A percentile compares a stretch with the other conserved stretches of the same genome.
Evolutionary conservation across 208 protist species (phyloP).

Genomic region (Trypanosoma mega): DNA sequence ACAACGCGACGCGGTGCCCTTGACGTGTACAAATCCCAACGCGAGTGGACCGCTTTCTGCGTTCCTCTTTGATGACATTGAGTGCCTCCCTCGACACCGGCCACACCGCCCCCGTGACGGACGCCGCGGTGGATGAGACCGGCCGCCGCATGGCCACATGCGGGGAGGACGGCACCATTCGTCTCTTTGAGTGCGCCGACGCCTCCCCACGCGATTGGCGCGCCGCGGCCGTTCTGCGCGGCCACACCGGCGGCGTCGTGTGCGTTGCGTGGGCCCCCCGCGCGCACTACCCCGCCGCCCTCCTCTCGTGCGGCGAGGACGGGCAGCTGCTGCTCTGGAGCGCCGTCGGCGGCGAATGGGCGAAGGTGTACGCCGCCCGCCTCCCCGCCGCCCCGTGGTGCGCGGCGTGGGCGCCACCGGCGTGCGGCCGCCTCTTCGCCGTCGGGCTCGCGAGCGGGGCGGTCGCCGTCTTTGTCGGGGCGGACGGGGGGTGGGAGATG

Average conservation of each 20-base stretch:
- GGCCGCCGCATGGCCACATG: slow-evolving; percentile 65
- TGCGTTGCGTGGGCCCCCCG: slow-evolving; percentile 79
- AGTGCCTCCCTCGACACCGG: slow-evolving; percentile 62
- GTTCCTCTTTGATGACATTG: slow-evolving; percentile 27
- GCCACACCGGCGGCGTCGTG: slow-evolving; percentile 44
- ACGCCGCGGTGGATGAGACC: slow-evolving; percentile 62
- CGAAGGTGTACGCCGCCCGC: slow-evolving; percentile 51
- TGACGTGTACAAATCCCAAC: too few relatives aligned
- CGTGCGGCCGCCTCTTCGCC: slow-evolving; percentile 82
- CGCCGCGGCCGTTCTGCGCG: slow-evolving; percentile 19
- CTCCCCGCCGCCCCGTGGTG: slow-evolving; percentile 50
- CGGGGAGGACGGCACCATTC: slow-evolving; percentile 64
- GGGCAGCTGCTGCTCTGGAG: slow-evolving; percentile 60
- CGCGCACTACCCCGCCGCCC: slow-evolving; percentile 47
- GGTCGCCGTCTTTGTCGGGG: slow-evolving; percentile 61
- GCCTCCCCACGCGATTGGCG: background rate
- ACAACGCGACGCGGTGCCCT: too few relatives aligned
- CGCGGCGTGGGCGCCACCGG: slow-evolving; percentile 73
- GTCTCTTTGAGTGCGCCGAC: slow-evolving; percentile 37
- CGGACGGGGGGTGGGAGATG: slow-evolving; percentile 61
- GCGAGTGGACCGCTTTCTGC: too few relatives aligned
- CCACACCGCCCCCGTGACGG: slow-evolving; percentile 57
- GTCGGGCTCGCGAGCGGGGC: slow-evolving; percentile 69
- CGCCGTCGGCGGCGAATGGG: slow-evolving; percentile 49
- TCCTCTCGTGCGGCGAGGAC: slow-evolving; percentile 64